A percentile compares a stretch with the other conserved stretches of the same genome.
Conservation (phyloP, 2,329 filamentous ascomycete genomes). For the Monosporascus ibericus region DNA sequence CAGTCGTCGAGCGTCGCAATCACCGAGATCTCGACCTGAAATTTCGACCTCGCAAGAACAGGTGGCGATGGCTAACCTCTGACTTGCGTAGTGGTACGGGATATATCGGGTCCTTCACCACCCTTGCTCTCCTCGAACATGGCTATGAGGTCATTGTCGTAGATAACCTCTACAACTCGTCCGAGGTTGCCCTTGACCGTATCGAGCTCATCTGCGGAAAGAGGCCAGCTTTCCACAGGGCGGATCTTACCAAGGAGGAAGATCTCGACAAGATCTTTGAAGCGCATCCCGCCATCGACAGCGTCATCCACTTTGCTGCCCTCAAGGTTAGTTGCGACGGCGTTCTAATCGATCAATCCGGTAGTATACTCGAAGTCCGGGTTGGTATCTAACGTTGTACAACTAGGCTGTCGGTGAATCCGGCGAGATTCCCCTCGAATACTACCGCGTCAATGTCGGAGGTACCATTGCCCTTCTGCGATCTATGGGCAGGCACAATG, state of each 20-base stretch:
- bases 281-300: slow-evolving; percentile 89
- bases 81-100: slow-evolving; percentile 71
- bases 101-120: slow-evolving; percentile 98
- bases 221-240: slow-evolving; percentile 75
- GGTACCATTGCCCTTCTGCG: slow-evolving; percentile 83
- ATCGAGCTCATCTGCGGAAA: slow-evolving; percentile 92
- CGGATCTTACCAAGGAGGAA: slow-evolving; percentile 81
- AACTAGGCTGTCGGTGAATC: slow-evolving; percentile 89
- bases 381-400: slow-evolving; percentile 9
- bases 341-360: too few species aligned
- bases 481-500: slow-evolving; percentile 83
- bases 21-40: neutral
- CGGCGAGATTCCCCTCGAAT: slow-evolving; percentile 86
- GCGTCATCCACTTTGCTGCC: slow-evolving; percentile 97
- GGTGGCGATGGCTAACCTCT: slow-evolving; percentile 2
- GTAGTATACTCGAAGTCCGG: neutral
- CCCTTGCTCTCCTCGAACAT: slow-evolving; percentile 84
- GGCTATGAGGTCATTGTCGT: slow-evolving; percentile 95
- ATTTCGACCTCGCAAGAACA: neutral
- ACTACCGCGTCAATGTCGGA: slow-evolving; percentile 95
- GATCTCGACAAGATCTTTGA: slow-evolving; percentile 81
- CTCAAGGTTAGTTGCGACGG: slow-evolving; percentile 62
- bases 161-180: slow-evolving; percentile 97
- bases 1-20: too few species aligned
- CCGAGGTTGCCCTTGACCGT: slow-evolving; percentile 82